Percentiles rank a stretch among this genome's conserved stretches.
Evolutionary conservation across 768 basidiomycete species (phyloP).

Genomic region (Agaricus subrufescens): DNA sequence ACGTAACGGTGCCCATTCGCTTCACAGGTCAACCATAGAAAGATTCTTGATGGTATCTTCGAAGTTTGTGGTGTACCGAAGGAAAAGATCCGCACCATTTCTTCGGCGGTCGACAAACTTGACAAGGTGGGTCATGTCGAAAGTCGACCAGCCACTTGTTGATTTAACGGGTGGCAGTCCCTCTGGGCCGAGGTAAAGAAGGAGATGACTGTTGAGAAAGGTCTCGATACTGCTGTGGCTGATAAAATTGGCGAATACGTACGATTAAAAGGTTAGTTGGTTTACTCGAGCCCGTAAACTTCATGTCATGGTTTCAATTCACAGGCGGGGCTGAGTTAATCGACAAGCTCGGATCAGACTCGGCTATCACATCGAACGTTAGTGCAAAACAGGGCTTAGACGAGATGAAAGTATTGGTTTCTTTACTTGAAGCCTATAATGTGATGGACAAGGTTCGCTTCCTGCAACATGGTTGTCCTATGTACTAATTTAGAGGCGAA

Average conservation of each 20-base stretch:
- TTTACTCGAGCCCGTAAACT: neutral
- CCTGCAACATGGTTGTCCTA: neutral
- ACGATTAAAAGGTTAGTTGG: slow-evolving; percentile 74
- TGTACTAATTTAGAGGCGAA: slow-evolving; percentile 21
- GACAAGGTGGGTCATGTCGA: slow-evolving; percentile 67
- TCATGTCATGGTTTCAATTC: neutral
- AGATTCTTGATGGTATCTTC: slow-evolving; percentile 96
- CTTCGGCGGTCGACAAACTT: slow-evolving; percentile 96
- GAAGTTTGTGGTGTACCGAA: slow-evolving; percentile 91
- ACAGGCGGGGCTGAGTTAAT: slow-evolving; percentile 79
- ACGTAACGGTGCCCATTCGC: neutral
- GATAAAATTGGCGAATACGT: slow-evolving; percentile 98
- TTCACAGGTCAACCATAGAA: slow-evolving; percentile 87
- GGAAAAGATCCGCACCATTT: slow-evolving; percentile 88
- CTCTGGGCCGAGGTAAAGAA: slow-evolving; percentile 91
- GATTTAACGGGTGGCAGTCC: slow-evolving; percentile 35
- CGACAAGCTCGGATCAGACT: slow-evolving; percentile 60
- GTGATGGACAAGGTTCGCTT: slow-evolving; percentile 64
- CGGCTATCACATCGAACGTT: slow-evolving; percentile 58
- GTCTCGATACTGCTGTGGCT: slow-evolving; percentile 71
- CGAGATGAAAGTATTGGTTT: slow-evolving; percentile 86
- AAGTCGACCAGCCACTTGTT: neutral
- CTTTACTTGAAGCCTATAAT: slow-evolving; percentile 74
- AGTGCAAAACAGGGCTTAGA: slow-evolving; percentile 77
- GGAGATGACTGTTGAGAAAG: slow-evolving; percentile 97